A percentile compares a stretch with the other conserved stretches of the same genome.
Evolutionary conservation across 768 basidiomycete species (phyloP).

Genomic region (Dacryopinax primogenitus): DNA sequence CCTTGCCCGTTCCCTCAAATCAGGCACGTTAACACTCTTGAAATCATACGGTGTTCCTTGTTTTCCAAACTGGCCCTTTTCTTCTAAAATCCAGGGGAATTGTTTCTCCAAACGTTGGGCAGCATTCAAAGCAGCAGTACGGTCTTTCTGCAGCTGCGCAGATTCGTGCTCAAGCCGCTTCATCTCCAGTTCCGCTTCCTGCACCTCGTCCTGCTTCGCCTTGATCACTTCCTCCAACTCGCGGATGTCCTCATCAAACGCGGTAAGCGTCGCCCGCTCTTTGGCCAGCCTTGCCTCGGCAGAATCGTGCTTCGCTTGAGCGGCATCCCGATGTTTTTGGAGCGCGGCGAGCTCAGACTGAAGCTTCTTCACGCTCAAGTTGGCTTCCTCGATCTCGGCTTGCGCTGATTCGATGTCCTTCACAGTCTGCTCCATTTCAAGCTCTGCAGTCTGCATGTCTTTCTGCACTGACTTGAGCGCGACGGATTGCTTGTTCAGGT

Average conservation of each 20-base stretch:
- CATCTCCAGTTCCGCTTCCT: constrained; percentile 51
- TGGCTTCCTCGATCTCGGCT: constrained; percentile 34
- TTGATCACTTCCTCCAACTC: constrained; percentile 73
- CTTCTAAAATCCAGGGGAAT: constrained; percentile 78
- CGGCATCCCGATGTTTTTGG: constrained; percentile 34
- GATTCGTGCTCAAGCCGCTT: constrained; percentile 62
- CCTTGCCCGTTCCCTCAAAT: constrained; percentile 47
- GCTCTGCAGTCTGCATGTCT: constrained; percentile 70
- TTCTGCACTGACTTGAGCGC: constrained; percentile 77
- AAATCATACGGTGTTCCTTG: constrained; percentile 75
- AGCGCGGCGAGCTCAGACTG: constrained; percentile 53
- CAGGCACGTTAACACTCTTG: constrained; percentile 43
- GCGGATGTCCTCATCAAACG: constrained; percentile 80
- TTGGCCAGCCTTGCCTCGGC: constrained; percentile 63
- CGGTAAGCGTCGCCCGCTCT: constrained; percentile 74
- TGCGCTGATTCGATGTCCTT: constrained; percentile 49
- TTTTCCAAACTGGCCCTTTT: constrained; percentile 81
- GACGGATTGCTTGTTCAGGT: constrained; percentile 67
- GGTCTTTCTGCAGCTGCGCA: constrained; percentile 50
- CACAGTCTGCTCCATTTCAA: constrained; percentile 86
- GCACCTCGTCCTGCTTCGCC: constrained; percentile 57
- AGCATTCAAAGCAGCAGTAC: constrained; percentile 37
- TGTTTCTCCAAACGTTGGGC: constrained; percentile 63
- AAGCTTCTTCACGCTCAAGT: constrained; percentile 39
- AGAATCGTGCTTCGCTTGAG: constrained; percentile 42